Evolutionary conservation across 352 stramenopile genomes (phyloP).

Genomic region (Phytopythium cucurbitacearum): DNA sequence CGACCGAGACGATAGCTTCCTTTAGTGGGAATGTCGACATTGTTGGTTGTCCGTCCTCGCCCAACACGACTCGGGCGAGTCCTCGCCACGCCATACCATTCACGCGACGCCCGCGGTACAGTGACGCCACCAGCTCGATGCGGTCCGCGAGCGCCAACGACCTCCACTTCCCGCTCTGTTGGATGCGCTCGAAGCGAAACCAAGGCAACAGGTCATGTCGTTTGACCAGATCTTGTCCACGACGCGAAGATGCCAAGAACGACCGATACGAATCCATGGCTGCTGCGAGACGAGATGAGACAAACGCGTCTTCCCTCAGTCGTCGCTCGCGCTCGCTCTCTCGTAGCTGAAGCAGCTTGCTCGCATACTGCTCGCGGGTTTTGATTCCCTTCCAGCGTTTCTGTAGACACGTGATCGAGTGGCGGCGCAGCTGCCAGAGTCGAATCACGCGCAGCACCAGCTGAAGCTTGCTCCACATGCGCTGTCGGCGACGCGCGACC

Average conservation of each 20-base stretch:
- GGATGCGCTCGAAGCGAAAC: conserved; percentile 18
- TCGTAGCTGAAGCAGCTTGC: conserved; percentile 4
- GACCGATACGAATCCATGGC: conserved; percentile 6
- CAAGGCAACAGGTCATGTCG: conserved; percentile 23
- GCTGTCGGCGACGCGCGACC: conserved; percentile 11
- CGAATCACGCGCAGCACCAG: conserved; percentile 13
- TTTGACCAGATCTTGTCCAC: conserved; percentile 13
- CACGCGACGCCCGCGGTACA: too few relatives aligned
- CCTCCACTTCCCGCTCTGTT: neutral
- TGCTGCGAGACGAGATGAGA: conserved; percentile 6
- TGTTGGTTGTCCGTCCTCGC: too few relatives aligned
- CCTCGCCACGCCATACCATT: too few relatives aligned
- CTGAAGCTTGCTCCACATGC: conserved; percentile 17
- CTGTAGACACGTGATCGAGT: conserved; percentile 16
- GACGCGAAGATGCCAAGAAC: conserved; percentile 14
- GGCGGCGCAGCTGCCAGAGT: conserved; percentile 3
- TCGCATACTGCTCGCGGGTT: conserved; percentile 9
- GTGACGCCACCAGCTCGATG: neutral
- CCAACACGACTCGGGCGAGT: too few relatives aligned
- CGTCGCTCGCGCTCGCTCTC: conserved; percentile 8
- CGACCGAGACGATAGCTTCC: too few relatives aligned
- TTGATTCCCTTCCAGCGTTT: conserved; percentile 19
- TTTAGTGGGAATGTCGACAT: too few relatives aligned
- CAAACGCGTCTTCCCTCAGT: conserved; percentile 18
- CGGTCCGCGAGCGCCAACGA: neutral